Percentiles rank a stretch among this genome's conserved stretches.
Conservation (phyloP, 805 yeast genomes). For the Debaryomyces tyrocola region DNA sequence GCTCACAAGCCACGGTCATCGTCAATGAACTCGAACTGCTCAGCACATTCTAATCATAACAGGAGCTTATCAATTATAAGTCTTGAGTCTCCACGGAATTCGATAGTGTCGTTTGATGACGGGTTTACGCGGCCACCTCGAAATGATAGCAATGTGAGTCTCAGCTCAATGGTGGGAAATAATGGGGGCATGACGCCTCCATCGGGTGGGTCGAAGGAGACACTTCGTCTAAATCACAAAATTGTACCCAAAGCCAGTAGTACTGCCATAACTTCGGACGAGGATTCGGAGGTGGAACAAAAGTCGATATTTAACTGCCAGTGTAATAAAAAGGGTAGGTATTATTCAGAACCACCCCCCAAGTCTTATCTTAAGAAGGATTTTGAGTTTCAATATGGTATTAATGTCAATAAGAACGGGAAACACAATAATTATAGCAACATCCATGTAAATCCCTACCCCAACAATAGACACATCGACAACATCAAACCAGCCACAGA, state of each 20-base stretch:
- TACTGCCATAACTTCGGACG: slow-evolving; percentile 32
- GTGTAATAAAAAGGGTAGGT: neutral
- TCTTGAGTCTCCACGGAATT: slow-evolving; percentile 41
- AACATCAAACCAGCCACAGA: slow-evolving; percentile 1
- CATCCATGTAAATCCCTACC: no score
- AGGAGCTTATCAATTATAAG: slow-evolving; percentile 39
- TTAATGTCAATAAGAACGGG: neutral
- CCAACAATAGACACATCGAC: no score
- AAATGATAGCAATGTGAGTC: slow-evolving; percentile 31
- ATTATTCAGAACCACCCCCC: neutral
- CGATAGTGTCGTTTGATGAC: slow-evolving; percentile 42
- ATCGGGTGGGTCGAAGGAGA: neutral
- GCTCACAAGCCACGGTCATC: slow-evolving; percentile 30
- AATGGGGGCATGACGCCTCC: neutral
- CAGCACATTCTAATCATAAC: slow-evolving; percentile 25
- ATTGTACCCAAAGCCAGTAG: neutral
- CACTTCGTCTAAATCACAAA: neutral
- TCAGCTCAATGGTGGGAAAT: slow-evolving; percentile 11
- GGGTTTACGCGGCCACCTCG: slow-evolving; percentile 25
- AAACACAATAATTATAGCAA: no score
- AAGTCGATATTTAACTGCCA: slow-evolving; percentile 18
- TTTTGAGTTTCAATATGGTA: neutral
- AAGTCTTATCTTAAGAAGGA: neutral
- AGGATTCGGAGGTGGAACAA: slow-evolving; percentile 34
- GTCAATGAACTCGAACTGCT: slow-evolving; percentile 30